A percentile compares a stretch with the other conserved stretches of the same genome.
These are phyloP conservation scores for Lecanosticta acicola DNA, from an alignment of 2,329 filamentous ascomycete genomes.

Conservation along the genomic window DNA sequence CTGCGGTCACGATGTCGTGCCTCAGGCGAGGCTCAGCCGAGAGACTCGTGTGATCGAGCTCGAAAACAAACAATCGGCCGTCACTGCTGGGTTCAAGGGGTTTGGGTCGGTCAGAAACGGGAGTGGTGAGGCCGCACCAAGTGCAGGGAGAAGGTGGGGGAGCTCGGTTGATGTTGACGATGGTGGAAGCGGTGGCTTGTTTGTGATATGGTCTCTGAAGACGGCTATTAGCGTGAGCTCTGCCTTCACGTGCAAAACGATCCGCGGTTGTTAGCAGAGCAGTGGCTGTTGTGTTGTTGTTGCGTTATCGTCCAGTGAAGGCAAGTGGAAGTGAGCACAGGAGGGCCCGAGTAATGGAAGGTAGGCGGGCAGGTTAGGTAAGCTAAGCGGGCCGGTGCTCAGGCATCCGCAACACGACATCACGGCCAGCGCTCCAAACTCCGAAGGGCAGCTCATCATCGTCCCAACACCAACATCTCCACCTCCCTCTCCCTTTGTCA, in stretches of 20 bases:
- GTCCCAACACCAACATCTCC: background rate
- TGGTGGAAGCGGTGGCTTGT: too few relatives aligned
- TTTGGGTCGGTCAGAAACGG: too few relatives aligned
- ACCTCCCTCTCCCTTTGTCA: background rate
- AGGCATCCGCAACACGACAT: background rate
- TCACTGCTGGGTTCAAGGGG: background rate
- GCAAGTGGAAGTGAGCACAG: too few relatives aligned
- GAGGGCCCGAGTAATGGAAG: too few relatives aligned
- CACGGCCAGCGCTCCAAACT: slow-evolving; percentile 6
- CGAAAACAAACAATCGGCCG: too few relatives aligned
- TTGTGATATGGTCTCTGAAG: too few relatives aligned
- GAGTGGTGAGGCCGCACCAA: too few relatives aligned
- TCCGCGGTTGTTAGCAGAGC: background rate
- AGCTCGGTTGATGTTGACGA: too few relatives aligned
- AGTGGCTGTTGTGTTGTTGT: background rate
- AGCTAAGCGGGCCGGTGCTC: too few relatives aligned
- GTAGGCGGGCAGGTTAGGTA: too few relatives aligned
- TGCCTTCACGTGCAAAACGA: background rate
- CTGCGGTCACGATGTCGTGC: background rate
- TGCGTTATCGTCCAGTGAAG: too few relatives aligned
- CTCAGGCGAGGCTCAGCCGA: background rate
- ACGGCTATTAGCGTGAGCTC: background rate
- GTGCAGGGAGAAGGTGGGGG: too few relatives aligned
- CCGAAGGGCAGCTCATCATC: slow-evolving; percentile 5
- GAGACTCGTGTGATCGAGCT: background rate